Conservation (phyloP, 2,329 filamentous ascomycete species). For the Talaromyces sp. region DNA sequence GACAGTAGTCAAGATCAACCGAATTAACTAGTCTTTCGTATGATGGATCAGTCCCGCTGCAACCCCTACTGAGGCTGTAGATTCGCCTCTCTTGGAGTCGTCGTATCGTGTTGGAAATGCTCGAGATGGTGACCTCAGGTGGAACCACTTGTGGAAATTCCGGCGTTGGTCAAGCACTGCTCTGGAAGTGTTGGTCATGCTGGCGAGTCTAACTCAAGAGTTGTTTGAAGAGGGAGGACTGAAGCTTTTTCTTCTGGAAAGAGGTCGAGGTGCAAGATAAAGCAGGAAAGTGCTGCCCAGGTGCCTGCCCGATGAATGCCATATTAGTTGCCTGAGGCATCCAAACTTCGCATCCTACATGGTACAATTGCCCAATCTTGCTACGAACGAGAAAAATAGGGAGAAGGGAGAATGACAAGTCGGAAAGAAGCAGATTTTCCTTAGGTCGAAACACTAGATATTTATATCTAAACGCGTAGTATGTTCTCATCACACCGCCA, state of each 20-base stretch:
- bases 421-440: background rate
- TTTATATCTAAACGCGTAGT: background rate
- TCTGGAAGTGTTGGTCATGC: background rate
- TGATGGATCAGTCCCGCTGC: background rate
- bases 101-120: background rate
- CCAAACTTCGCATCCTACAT: background rate
- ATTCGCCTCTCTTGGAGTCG: background rate
- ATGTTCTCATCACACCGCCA: conserved; percentile 1
- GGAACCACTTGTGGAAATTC: background rate
- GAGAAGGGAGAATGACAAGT: background rate
- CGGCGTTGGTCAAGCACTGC: background rate
- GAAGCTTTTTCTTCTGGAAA: background rate
- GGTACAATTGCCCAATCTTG: background rate
- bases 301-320: conserved; percentile 6
- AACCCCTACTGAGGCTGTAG: background rate
- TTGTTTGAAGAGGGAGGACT: background rate
- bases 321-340: background rate
- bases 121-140: background rate
- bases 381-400: background rate
- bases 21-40: background rate
- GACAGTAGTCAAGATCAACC: background rate
- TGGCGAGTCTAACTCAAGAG: background rate
- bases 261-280: background rate
- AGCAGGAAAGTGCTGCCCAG: background rate
- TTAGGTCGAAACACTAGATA: background rate